These are phyloP conservation scores for Pseudopyrenochaeta lycopersici DNA, from an alignment of 2,329 filamentous ascomycete species.

Conservation along the genomic window DNA sequence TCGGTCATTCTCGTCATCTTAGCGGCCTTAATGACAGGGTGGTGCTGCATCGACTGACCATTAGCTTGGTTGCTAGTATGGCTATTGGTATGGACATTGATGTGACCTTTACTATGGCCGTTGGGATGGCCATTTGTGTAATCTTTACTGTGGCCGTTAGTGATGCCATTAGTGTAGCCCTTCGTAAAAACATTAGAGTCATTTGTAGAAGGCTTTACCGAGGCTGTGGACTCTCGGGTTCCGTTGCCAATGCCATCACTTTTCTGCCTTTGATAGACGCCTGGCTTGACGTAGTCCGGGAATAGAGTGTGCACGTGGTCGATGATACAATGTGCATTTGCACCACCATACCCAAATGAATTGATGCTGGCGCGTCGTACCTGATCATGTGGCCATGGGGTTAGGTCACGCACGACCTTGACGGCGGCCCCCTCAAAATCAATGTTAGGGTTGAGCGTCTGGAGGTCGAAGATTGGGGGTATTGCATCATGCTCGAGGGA, in stretches of 20 bases:
- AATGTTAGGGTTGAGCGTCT: conserved; percentile 15
- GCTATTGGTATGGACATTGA: neutral
- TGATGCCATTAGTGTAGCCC: neutral
- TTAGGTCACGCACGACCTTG: conserved; percentile 9
- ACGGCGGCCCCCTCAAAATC: conserved; percentile 3
- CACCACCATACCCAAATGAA: conserved; percentile 21
- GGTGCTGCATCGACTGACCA: too few species aligned
- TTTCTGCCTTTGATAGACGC: neutral
- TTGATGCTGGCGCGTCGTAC: conserved; percentile 10
- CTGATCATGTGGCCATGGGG: conserved; percentile 12
- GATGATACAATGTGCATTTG: conserved; percentile 18
- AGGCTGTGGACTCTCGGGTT: too few species aligned
- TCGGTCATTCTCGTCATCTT: neutral
- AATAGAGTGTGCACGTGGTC: neutral
- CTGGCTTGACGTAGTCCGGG: neutral
- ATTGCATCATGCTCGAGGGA: conserved; percentile 33
- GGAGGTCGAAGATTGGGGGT: conserved; percentile 29
- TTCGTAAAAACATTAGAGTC: neutral
- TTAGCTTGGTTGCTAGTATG: neutral
- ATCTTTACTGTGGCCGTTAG: neutral
- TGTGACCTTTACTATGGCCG: too few species aligned
- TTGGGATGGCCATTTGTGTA: neutral
- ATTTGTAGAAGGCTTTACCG: too few species aligned
- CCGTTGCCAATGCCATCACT: neutral
- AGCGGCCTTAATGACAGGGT: neutral